Conservation (phyloP, 2,329 filamentous ascomycete species). For the Acephala macrosclerotiorum region DNA sequence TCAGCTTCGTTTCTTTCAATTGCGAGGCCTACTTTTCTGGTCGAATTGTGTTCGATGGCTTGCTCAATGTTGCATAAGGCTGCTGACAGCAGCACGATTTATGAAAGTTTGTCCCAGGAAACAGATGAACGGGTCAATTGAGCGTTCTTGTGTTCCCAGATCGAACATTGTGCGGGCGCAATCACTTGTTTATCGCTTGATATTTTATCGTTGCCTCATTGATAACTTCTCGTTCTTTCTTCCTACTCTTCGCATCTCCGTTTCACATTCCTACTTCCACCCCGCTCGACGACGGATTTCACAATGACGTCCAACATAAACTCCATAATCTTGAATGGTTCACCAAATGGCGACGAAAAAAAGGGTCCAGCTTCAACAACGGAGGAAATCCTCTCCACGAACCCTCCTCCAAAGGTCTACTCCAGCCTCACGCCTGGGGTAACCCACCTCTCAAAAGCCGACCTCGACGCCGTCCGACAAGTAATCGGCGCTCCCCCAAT, state of each 20-base stretch:
- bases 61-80: not conserved
- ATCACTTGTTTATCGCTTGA: not conserved
- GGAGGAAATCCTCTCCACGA: not conserved
- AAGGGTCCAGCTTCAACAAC: not conserved
- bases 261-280: not conserved
- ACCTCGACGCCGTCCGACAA: conserved; percentile 17
- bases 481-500: conserved; percentile 21
- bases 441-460: conserved; percentile 8
- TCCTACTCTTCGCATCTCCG: not conserved
- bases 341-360: not conserved
- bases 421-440: conserved; percentile 9
- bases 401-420: not conserved
- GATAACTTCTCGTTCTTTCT: not conserved
- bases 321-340: not conserved
- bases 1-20: not conserved
- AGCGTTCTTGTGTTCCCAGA: not conserved
- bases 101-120: not conserved
- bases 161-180: not conserved
- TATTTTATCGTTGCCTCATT: not conserved
- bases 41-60: not conserved
- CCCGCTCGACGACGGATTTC: not conserved
- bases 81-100: not conserved
- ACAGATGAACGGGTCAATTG: not conserved
- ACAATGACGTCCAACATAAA: not conserved
- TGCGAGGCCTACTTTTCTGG: not conserved